A percentile compares a stretch with the other conserved stretches of the same genome.
These are phyloP conservation scores for Gonapodya prolifera DNA, from an alignment of 192 early-diverging fungal genomes.

Conservation along the genomic window DNA sequence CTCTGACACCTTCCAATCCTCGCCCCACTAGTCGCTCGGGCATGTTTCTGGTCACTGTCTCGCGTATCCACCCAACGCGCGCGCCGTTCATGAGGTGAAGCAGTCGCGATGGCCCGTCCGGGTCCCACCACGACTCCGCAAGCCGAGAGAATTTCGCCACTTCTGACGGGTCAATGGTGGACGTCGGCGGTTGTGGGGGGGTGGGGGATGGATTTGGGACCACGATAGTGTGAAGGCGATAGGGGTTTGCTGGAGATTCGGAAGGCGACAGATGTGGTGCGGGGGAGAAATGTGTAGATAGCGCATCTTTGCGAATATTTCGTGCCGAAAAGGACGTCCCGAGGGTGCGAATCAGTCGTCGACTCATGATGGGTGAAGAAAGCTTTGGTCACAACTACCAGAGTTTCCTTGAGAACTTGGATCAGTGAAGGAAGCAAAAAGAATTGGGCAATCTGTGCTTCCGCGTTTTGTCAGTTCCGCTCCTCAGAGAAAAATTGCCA, in stretches of 20 bases:
- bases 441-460: no score
- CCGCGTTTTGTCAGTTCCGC: no score
- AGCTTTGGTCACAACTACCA: no score
- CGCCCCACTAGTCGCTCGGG: constrained; percentile 3
- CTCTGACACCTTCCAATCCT: constrained; percentile 31
- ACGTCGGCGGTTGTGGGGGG: constrained; percentile 32
- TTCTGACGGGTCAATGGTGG: constrained; percentile 53
- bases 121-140: constrained; percentile 83
- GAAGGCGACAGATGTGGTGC: constrained; percentile 22
- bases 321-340: no score
- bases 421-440: no score
- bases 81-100: constrained; percentile 63
- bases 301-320: constrained; percentile 35
- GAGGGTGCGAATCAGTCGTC: no score
- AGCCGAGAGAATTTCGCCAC: constrained; percentile 60
- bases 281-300: constrained; percentile 41
- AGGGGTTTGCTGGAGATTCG: not conserved
- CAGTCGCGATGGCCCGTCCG: constrained; percentile 70
- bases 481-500: no score
- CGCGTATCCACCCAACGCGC: constrained; percentile 59
- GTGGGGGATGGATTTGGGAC: constrained; percentile 35
- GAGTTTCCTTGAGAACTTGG: no score
- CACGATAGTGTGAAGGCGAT: constrained; percentile 6
- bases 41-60: constrained; percentile 16
- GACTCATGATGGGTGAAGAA: no score